Evolutionary conservation across 108 stramenopile species (phyloP).

Genomic region (Cyclostephanos invisitatus): DNA sequence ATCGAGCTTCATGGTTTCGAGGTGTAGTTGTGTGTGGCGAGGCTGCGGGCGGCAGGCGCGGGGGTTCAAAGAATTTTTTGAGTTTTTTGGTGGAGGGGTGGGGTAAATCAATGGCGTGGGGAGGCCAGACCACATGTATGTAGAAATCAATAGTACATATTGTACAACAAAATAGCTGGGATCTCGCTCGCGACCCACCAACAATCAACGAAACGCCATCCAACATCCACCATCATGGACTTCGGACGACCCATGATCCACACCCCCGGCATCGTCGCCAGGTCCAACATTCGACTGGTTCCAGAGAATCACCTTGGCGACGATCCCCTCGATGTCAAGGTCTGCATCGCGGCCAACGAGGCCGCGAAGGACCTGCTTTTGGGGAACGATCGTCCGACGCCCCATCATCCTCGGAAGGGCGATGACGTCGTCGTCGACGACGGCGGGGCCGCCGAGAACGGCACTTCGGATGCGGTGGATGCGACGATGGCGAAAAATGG

Average conservation of each 20-base stretch:
- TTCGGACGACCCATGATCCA: constrained; percentile 41
- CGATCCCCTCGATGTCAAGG: constrained; percentile 32
- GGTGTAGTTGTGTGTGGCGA: background rate
- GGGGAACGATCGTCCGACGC: constrained; percentile 41
- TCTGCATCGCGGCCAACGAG: constrained; percentile 63
- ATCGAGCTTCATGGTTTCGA: constrained; percentile 84
- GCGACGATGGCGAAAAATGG: background rate
- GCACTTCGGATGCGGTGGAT: too few relatives aligned
- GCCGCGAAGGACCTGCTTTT: constrained; percentile 73
- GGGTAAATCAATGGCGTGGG: too few relatives aligned
- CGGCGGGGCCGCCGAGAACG: background rate
- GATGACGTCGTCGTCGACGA: background rate
- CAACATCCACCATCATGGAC: too few relatives aligned
- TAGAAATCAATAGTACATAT: too few relatives aligned
- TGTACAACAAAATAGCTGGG: too few relatives aligned
- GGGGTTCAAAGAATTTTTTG: too few relatives aligned
- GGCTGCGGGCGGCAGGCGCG: background rate
- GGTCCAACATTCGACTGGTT: constrained; percentile 42
- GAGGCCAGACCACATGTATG: too few relatives aligned
- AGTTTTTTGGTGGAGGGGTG: too few relatives aligned
- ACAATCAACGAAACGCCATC: too few relatives aligned
- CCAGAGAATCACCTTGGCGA: constrained; percentile 32
- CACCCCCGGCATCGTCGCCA: constrained; percentile 43
- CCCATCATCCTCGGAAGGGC: too few relatives aligned
- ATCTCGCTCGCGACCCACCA: too few relatives aligned